Evolutionary conservation across 202 grass and related monocot genomes (phyloP).

Genomic region (Cymbopogon flexuosus): DNA sequence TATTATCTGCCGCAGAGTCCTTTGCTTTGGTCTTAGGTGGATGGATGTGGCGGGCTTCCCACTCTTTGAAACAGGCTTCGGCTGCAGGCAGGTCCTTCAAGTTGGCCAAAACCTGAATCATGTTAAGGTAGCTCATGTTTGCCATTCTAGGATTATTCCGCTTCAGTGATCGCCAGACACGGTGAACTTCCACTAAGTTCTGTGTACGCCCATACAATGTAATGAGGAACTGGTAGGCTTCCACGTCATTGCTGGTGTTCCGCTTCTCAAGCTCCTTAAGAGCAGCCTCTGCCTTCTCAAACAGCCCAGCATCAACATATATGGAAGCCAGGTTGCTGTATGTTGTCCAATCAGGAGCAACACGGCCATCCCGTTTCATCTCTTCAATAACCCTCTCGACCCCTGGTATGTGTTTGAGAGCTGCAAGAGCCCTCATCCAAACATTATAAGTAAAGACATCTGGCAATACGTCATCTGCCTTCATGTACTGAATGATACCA

Average conservation of each 20-base stretch:
- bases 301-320: constrained; percentile 61
- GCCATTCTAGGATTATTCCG: constrained; percentile 52
- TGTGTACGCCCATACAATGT: constrained; percentile 71
- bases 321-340: constrained; percentile 96
- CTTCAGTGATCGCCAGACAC: constrained; percentile 81
- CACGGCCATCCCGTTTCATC: constrained; percentile 87
- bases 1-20: background rate
- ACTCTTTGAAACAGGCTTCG: constrained; percentile 83
- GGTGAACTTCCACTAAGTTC: constrained; percentile 75
- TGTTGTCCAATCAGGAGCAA: constrained; percentile 92
- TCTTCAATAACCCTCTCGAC: constrained; percentile 92
- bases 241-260: constrained; percentile 60
- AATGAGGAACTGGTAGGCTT: constrained; percentile 94
- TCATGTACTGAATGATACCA: constrained; percentile 83
- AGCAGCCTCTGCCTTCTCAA: constrained; percentile 75
- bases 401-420: constrained; percentile 56
- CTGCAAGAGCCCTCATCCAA: constrained; percentile 86
- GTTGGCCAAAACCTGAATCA: constrained; percentile 79
- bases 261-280: constrained; percentile 85
- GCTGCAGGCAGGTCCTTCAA: constrained; percentile 89
- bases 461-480: constrained; percentile 62
- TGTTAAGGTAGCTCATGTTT: constrained; percentile 95
- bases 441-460: constrained; percentile 89
- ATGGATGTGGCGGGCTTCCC: constrained; percentile 54
- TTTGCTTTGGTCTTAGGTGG: constrained; percentile 28